Base-by-base conservation (phyloP, 2,329 filamentous ascomycete species). In the Fonsecaea nubica region DNA sequence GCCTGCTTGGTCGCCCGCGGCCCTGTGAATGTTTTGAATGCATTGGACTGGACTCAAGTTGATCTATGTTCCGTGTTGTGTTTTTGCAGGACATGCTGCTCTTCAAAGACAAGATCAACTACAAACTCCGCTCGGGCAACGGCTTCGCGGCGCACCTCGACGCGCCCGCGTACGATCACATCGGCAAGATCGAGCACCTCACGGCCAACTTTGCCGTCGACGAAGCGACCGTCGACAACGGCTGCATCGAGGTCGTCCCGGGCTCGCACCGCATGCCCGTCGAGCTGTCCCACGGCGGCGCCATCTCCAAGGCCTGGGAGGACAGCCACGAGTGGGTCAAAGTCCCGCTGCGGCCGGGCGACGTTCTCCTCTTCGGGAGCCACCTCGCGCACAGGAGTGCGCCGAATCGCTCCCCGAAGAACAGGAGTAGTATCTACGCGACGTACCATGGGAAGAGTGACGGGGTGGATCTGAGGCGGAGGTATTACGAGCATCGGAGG, bases 51-150 rank as follows among this genome's bases (percentile, higher is more conserved):
- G 21, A 32, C 18, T n/a, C 15, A 12, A 7, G 36, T 54, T 40
- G 2, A 25, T 25, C 21, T 2, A 25, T 25, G 2, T 25, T 25
- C 25, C 2, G 25, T 25, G 25, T 25, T 25, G 25, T 2, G 25
- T 25, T 25, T 25, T 3, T 25, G 50, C 10, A 76, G 70, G 73
- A 77, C 18, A 77, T 77, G 75, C 58, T 76, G 10, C 71, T 77
- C 13, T 77, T 77, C 71, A 77, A 77, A 67, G 76, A 77, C 60
- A 77, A 77, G 61, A 77, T 78, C 69, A 78, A 78, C 63, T 78
- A 77, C 67, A 78, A 78, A 54, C 72, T 75, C 58, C 71, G 76
- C 10, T 62, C 65, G 36, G 75, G 76, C 8, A 77, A 78, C 33
- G 77, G 77, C 2, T 78, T 78, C 67, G 69, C 74, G 13, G 74